These are phyloP conservation scores for Pleurotus ostreatus DNA, from an alignment of 768 basidiomycete species.

Conservation along the genomic window DNA sequence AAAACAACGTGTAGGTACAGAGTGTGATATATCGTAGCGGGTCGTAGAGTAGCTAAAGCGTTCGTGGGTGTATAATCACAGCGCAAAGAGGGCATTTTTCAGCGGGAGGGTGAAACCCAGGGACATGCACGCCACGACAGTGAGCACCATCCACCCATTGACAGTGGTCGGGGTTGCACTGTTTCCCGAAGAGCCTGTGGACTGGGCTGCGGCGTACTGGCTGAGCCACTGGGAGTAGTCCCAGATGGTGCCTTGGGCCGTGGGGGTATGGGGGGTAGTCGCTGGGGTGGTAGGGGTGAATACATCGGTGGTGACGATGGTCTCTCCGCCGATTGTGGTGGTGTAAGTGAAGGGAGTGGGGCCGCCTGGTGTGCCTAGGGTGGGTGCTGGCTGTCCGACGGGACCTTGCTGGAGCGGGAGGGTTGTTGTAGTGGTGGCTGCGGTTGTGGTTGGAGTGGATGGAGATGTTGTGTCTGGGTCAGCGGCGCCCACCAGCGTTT, in stretches of 20 bases:
- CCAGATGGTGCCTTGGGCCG: slow-evolving; percentile 35
- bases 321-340: slow-evolving; percentile 36
- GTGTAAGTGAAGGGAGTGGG: slow-evolving; percentile 50
- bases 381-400: slow-evolving; percentile 49
- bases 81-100: not conserved
- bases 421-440: slow-evolving; percentile 12
- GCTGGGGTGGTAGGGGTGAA: slow-evolving; percentile 9
- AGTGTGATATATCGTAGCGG: not conserved
- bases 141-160: not conserved
- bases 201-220: not conserved
- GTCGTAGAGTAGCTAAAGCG: not conserved
- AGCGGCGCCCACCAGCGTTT: slow-evolving; percentile 17
- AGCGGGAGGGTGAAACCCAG: not conserved
- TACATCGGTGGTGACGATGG: slow-evolving; percentile 6
- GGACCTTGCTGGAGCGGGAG: slow-evolving; percentile 41
- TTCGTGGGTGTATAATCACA: not conserved
- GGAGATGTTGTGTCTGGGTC: slow-evolving; percentile 1
- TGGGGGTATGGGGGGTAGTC: slow-evolving; percentile 15
- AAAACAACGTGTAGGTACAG: too few relatives aligned
- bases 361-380: slow-evolving; percentile 34
- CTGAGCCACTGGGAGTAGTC: slow-evolving; percentile 12
- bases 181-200: not conserved
- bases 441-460: slow-evolving; percentile 10
- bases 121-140: not conserved
- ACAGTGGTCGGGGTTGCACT: not conserved